These are phyloP conservation scores for Pseudisothecium myosuroides DNA, from an alignment of 225 moss, liverwort and hornwort genomes.

Conservation along the genomic window DNA sequence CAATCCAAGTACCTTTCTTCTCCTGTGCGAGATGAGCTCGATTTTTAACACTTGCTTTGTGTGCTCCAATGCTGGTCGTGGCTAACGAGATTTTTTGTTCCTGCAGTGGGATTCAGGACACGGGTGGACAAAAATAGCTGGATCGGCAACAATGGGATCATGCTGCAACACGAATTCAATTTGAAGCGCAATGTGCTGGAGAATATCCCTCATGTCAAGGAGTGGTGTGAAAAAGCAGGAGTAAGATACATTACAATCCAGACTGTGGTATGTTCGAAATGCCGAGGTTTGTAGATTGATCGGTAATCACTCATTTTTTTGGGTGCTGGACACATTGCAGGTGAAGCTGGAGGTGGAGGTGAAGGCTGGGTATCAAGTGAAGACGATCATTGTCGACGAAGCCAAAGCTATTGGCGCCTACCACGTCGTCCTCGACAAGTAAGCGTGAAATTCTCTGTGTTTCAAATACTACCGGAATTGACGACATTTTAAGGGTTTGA, in stretches of 20 bases:
- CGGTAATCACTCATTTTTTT: background rate
- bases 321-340: background rate
- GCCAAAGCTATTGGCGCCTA: constrained; percentile 26
- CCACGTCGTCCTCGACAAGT: constrained; percentile 40
- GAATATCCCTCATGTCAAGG: constrained; percentile 21
- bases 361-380: constrained; percentile 10
- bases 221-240: constrained; percentile 51
- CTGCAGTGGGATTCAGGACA: constrained; percentile 35
- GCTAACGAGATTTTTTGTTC: background rate
- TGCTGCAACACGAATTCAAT: constrained; percentile 14
- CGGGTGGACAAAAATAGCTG: constrained; percentile 28
- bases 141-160: constrained; percentile 8
- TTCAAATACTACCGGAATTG: background rate
- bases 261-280: background rate
- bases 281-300: background rate
- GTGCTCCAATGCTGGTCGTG: background rate
- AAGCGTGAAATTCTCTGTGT: background rate
- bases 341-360: constrained; percentile 31
- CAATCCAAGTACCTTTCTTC: constrained; percentile 16
- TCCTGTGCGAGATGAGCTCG: background rate
- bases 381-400: constrained; percentile 28
- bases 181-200: constrained; percentile 5
- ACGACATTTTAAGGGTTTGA: background rate
- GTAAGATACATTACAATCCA: background rate
- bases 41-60: background rate